Evolutionary conservation across 2,329 filamentous ascomycete genomes (phyloP), one percentile per base, ranked within the genome.

Genomic region (Colletotrichum sp.): DNA sequence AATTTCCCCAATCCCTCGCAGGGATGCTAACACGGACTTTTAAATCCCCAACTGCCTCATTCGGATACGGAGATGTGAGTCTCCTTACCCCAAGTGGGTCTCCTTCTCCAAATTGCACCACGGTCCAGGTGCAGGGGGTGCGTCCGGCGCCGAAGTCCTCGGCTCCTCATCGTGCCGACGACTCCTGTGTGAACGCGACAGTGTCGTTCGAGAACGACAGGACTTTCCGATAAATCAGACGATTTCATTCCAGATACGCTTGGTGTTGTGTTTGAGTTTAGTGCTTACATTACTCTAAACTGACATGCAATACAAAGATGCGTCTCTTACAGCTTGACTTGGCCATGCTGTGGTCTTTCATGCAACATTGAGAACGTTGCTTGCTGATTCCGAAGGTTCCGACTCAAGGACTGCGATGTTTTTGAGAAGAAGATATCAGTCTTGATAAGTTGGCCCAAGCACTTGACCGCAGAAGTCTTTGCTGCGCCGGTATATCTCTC

Each of bases 261-360:
- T n/a, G n/a, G n/a, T n/a, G n/a, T n/a, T n/a, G n/a, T n/a, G n/a
- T n/a, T n/a, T n/a, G n/a, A 13, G 3, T 1, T 52, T 1, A 13
- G 44, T 3, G 10, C n/a, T 52, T 13, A 22, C 9, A 1, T 0
- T 0, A 12, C 44, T 22, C 44, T 22, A 4, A 4, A 0, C 44
- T 48, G 0, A 13, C 10, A 48, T 13, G 6, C 44, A 48, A 13
- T 2, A 22, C 44, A 48, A 48, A 22, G 18, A 44, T n/a, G 39
- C 39, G 39, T 44, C 39, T 44, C 9, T 6, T 1, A 44, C 39
- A 44, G 39, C 39, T 4, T n/a, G 18, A 6, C 18, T 44, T 44
- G 18, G 0, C 0, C 39, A n/a, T 4, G 39, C 4, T 5, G 2
- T 44, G 39, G 39, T 44, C 39, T 12, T n/a, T 6, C 39, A 44